Percentiles rank a stretch among this genome's conserved stretches.
Evolutionary conservation across 306 rosid genomes (phyloP).

Genomic region (Prinsepia uniflora): DNA sequence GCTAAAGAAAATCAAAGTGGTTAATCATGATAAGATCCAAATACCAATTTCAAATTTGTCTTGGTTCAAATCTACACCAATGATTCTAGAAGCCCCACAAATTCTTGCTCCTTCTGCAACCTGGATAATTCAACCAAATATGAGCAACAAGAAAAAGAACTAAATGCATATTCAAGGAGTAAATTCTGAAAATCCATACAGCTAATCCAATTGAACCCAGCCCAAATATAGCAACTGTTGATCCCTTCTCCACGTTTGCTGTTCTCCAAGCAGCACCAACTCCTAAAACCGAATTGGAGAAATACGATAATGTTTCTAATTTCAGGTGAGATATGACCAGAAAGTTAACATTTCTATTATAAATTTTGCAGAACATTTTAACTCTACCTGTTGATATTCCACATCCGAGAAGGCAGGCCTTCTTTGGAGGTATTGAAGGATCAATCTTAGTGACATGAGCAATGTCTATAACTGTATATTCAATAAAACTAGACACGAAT

Average conservation of each 20-base stretch:
- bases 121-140: slow-evolving; percentile 31
- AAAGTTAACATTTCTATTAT: neutral
- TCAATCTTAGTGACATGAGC: slow-evolving; percentile 61
- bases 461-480: slow-evolving; percentile 69
- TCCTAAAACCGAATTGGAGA: slow-evolving; percentile 39
- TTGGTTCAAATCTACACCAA: slow-evolving; percentile 75
- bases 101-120: slow-evolving; percentile 93
- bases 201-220: slow-evolving; percentile 85
- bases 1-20: neutral
- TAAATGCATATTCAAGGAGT: neutral
- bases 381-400: slow-evolving; percentile 74
- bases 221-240: slow-evolving; percentile 79
- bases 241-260: slow-evolving; percentile 72
- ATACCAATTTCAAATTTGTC: slow-evolving; percentile 65
- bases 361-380: neutral
- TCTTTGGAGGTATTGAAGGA: slow-evolving; percentile 48
- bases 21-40: slow-evolving; percentile 3
- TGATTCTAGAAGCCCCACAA: slow-evolving; percentile 72
- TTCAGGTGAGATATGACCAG: neutral
- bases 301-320: neutral
- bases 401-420: slow-evolving; percentile 76
- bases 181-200: slow-evolving; percentile 34
- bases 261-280: slow-evolving; percentile 93
- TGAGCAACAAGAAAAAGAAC: neutral
- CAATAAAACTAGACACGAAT: slow-evolving; percentile 69